Base-by-base conservation (phyloP, 352 stramenopile genomes). In the Blastocystis sp. region DNA sequence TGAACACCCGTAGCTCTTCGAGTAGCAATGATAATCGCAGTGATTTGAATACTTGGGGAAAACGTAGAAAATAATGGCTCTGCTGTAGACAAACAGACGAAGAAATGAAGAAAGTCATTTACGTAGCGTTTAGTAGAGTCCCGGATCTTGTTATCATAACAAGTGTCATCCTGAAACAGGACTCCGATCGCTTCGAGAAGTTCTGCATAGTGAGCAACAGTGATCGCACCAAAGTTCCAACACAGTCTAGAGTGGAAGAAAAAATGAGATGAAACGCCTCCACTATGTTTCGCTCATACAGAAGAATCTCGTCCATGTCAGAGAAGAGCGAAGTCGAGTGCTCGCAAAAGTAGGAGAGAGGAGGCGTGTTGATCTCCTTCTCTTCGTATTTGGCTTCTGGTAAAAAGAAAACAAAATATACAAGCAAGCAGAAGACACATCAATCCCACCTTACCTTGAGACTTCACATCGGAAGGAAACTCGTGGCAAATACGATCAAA, bases 361-460 rank as follows among this genome's bases (percentile, higher is more conserved):
- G n/a, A 39, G 70, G 70, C 8, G 50, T 54, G 18, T 81, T 81
- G 18, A 81, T 24, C n/a, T 81, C 70, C 54, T 63, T 81, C n/a
- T 81, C 70, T 41, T 81, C 70, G 45, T 81, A 81, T 41, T 81
- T 81, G 13, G 70, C 70, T 81, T 65, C 9, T 11, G 18, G 13
- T 11, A 34, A 65, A 43, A 34, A 20, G 20, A 6, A 41, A 5
- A 20, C 13, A 62, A 34, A 62, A 65, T 20, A 7, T 39, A 81
- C 70, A 41, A 63, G 70, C 70, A 20, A 81, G 5, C n/a, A 81
- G 45, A 41, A 81, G 70, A 65, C 70, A 81, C 50, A 81, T 65
- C 3, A 81, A 20, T 66, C 70, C 70, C 16, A 81, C 43, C 13
- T 63, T 62, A 43, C 70, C 70, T 41, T 81, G 70, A 18, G 50